Evolutionary conservation across 805 yeast genomes (phyloP), one percentile per base, ranked within the genome.

Genomic region (Hanseniaspora vineae): DNA sequence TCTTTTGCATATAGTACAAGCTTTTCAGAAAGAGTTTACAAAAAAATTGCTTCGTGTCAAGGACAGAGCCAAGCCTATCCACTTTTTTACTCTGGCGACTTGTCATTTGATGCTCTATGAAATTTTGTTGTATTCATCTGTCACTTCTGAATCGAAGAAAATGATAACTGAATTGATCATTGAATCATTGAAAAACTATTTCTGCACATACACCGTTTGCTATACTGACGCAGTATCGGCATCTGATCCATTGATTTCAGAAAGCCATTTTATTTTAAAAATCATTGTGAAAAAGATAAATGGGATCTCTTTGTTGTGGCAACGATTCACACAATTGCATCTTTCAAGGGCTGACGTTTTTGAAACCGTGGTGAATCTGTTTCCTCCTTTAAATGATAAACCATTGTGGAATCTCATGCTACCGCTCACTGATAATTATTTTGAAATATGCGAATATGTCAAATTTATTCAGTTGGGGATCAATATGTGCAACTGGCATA

Each of bases 401-500:
- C 42, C 51, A 14, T 44, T 32, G 29, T 63, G 67, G 67, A 23
- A 48, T 15, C 50, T 59, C 5, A 46, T 59, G 8, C 48, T 51
- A 17, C 14, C 54, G 6, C 52, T 48, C 3, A 20, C 3, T 4
- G 40, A 46, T 12, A 45, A 45, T 10, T 60, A 50, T 42, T 20
- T 20, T 1, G 46, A 46, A 11, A 29, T 57, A n/a, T 3, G 29
- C 1, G 48, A 48, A 1, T 50, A 58, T 15, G 50, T 61, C 12
- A 47, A 46, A 8, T 55, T 58, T 32, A 44, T 58, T 4, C 46
- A 49, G 3, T 53, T 50, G 43, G 51, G 58, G 43, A 33, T 40
- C 12, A 58, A 58, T 31, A 52, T 54, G 6, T 50, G 53, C 19
- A 65, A 66, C 11, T 66, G 69, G 71, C 57, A 51, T 18, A 51